These are phyloP conservation scores for Dendrostoma leiphaemia DNA, from an alignment of 2,329 filamentous ascomycete species.

Conservation along the genomic window DNA sequence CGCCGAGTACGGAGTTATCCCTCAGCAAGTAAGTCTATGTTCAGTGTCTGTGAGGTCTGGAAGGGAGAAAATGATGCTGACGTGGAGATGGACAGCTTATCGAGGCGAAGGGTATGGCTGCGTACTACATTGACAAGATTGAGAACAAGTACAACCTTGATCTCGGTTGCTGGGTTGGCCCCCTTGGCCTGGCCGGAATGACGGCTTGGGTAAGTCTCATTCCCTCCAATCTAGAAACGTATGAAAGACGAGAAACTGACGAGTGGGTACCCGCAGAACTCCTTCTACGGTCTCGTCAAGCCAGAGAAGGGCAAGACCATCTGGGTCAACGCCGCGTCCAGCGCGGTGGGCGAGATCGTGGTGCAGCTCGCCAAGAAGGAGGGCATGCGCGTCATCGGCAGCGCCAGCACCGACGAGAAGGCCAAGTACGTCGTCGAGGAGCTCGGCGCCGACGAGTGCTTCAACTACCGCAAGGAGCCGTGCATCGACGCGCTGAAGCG, in stretches of 20 bases:
- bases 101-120: slow-evolving; percentile 11
- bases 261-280: slow-evolving; percentile 37
- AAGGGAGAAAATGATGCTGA: background rate
- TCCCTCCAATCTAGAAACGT: background rate
- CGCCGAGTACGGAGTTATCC: slow-evolving; percentile 61
- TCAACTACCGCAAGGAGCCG: slow-evolving; percentile 80
- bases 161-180: slow-evolving; percentile 61
- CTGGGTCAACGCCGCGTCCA: slow-evolving; percentile 72
- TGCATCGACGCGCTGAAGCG: slow-evolving; percentile 61
- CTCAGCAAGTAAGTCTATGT: slow-evolving; percentile 26
- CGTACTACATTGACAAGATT: slow-evolving; percentile 39
- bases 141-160: slow-evolving; percentile 66
- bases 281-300: slow-evolving; percentile 71
- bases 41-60: slow-evolving; percentile 22
- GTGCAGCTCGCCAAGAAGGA: slow-evolving; percentile 76
- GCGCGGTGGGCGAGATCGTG: slow-evolving; percentile 73
- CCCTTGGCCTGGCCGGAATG: slow-evolving; percentile 74
- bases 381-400: slow-evolving; percentile 71
- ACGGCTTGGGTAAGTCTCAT: slow-evolving; percentile 57
- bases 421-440: slow-evolving; percentile 68
- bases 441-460: slow-evolving; percentile 68
- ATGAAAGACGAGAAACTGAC: background rate
- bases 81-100: slow-evolving; percentile 30
- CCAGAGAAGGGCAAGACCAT: slow-evolving; percentile 77
- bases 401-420: slow-evolving; percentile 74